Base-by-base conservation (phyloP, 2,329 filamentous ascomycete genomes). In the Akanthomyces muscarius region DNA sequence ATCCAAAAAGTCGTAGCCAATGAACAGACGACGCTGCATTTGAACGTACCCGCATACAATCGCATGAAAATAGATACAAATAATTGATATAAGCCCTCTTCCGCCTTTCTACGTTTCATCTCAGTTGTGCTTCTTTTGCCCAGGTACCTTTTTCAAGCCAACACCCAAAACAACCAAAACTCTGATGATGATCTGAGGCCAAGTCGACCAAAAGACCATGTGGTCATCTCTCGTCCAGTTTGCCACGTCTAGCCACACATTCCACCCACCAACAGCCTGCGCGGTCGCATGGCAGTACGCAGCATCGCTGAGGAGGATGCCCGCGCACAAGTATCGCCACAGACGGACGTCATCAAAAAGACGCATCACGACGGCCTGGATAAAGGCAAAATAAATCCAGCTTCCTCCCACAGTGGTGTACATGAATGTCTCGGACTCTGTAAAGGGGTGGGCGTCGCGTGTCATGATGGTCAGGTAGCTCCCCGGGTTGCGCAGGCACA, bases 361-460 rank as follows among this genome's bases (percentile, higher is more conserved):
- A 4, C 72, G 70, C 66, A 78, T 66, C 21, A 77, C 69, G 16
- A 77, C 69, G 42, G 70, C 74, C 65, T 74, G 71, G 66, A 71
- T 69, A 66, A 77, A 76, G 59, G 75, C 75, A 63, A 77, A 75
- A 65, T 71, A 69, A 18, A 77, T 68, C 72, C 73, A 75, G 8
- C 63, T 66, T 50, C 72, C 70, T 44, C 65, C 71, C 25, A 75
- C 64, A 61, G 72, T 67, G 5, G 71, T 74, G 68, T 71, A 74
- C 47, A 74, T 66, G 63, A 72, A 74, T 3, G 68, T 65, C 25
- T 71, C 68, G 51, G 62, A 63, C 7, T 63, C 18, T 11, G 60
- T 42, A 63, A 69, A 69, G 58, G 62, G 14, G 23, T 60, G 48
- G 13, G 65, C 16, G 51, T 68, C 63, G 45, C 72, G 72, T 25